Evolutionary conservation across 179 eudicot genomes (phyloP).

Genomic region (Pouteria campechiana): DNA sequence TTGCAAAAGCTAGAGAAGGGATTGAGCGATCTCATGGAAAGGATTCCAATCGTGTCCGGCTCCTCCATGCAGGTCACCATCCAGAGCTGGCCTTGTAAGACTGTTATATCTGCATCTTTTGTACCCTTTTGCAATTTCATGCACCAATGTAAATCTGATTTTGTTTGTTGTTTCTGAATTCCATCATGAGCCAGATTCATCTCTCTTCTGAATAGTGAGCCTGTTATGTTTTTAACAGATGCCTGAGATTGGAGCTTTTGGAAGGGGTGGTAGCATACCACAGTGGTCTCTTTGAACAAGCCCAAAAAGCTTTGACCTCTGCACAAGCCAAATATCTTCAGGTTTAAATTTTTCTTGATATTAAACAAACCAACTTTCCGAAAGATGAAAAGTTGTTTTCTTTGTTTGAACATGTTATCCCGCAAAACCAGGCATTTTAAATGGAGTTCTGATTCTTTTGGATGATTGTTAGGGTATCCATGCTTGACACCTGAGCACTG

Average conservation of each 20-base stretch:
- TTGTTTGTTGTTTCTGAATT: not conserved
- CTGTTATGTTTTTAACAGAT: constrained; percentile 22
- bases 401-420: too few species aligned
- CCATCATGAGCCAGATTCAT: not conserved
- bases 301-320: constrained; percentile 41
- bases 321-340: constrained; percentile 55
- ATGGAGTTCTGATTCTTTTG: too few species aligned
- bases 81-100: constrained; percentile 84
- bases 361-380: too few species aligned
- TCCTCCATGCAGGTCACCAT: constrained; percentile 58
- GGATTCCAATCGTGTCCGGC: constrained; percentile 63
- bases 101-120: too few species aligned
- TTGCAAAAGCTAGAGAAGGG: constrained; percentile 71
- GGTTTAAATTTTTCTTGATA: constrained; percentile 45
- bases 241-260: constrained; percentile 79
- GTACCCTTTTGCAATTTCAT: constrained; percentile 6
- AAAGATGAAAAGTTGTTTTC: too few species aligned
- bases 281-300: constrained; percentile 49
- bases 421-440: too few species aligned
- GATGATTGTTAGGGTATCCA: too few species aligned
- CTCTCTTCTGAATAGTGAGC: not conserved
- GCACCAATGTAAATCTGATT: not conserved
- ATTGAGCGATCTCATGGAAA: constrained; percentile 83
- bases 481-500: too few species aligned
- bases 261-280: constrained; percentile 95